These are phyloP conservation scores for Alternaria triticina DNA, from an alignment of 2,329 filamentous ascomycete genomes.

Conservation along the genomic window DNA sequence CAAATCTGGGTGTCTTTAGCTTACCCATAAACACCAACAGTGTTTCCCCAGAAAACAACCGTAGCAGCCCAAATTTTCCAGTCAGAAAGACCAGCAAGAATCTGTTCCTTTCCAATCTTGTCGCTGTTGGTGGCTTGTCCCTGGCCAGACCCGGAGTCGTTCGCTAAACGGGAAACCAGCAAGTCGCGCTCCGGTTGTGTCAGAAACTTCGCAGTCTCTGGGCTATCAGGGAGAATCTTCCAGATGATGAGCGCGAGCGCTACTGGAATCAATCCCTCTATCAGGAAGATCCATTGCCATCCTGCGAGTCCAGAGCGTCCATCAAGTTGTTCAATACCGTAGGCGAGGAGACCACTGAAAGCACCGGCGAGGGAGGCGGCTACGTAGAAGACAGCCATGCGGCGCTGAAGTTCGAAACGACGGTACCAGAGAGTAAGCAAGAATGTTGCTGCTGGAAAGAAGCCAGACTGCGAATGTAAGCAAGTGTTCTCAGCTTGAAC, in stretches of 20 bases:
- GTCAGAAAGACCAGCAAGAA: constrained; percentile 56
- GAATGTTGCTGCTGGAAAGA: constrained; percentile 68
- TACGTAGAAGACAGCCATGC: constrained; percentile 46
- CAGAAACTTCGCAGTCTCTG: constrained; percentile 48
- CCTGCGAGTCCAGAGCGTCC: constrained; percentile 33
- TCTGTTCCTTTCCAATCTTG: constrained; percentile 54
- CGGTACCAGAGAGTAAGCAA: constrained; percentile 46
- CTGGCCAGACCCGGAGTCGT: constrained; percentile 54
- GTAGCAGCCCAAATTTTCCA: constrained; percentile 47
- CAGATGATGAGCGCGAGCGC: constrained; percentile 55
- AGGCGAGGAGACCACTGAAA: constrained; percentile 46
- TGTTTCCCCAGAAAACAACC: constrained; percentile 49
- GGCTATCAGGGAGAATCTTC: constrained; percentile 61
- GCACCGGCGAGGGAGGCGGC: constrained; percentile 43
- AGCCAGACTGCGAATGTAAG: constrained; percentile 53
- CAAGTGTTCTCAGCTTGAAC: background rate
- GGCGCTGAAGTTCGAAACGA: constrained; percentile 43
- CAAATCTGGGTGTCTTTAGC: background rate
- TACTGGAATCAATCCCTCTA: constrained; percentile 42
- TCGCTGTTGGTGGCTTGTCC: constrained; percentile 58
- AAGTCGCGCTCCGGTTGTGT: constrained; percentile 44
- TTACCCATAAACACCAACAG: constrained; percentile 45
- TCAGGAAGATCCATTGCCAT: constrained; percentile 45
- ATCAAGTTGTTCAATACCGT: constrained; percentile 42
- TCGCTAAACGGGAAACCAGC: constrained; percentile 37